Evolutionary conservation across 768 basidiomycete genomes (phyloP).

Genomic region (Mycena amicta): DNA sequence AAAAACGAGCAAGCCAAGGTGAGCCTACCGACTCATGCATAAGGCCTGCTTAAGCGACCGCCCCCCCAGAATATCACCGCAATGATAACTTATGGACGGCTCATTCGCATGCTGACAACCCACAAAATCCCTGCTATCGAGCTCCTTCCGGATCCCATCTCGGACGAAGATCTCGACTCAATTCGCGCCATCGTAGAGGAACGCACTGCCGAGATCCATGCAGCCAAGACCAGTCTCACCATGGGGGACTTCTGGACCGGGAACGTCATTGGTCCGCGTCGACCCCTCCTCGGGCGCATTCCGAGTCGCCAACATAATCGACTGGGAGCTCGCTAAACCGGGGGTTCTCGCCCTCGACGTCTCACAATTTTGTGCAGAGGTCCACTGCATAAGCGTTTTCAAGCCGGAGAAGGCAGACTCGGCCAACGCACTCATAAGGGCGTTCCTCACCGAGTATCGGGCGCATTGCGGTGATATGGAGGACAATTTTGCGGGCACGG

Average conservation of each 20-base stretch:
- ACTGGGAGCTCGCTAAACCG: slow-evolving; percentile 66
- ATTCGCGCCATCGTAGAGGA: slow-evolving; percentile 33
- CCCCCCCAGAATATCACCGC: slow-evolving; percentile 27
- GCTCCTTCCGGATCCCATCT: slow-evolving; percentile 39
- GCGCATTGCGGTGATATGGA: slow-evolving; percentile 8
- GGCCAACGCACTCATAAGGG: slow-evolving; percentile 37
- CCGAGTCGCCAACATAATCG: slow-evolving; percentile 51
- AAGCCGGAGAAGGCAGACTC: slow-evolving; percentile 40
- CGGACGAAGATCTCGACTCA: slow-evolving; percentile 34
- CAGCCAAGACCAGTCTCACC: not conserved
- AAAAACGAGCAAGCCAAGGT: slow-evolving; percentile 38
- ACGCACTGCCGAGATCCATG: slow-evolving; percentile 31
- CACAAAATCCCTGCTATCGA: slow-evolving; percentile 34
- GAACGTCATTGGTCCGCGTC: slow-evolving; percentile 54
- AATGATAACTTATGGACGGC: slow-evolving; percentile 45
- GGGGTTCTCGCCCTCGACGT: slow-evolving; percentile 62
- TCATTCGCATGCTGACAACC: slow-evolving; percentile 38
- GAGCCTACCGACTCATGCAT: too few species aligned
- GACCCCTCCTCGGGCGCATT: slow-evolving; percentile 31
- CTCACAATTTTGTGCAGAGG: slow-evolving; percentile 66
- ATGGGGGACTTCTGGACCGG: slow-evolving; percentile 81
- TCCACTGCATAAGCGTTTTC: slow-evolving; percentile 53
- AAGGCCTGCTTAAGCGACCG: too few species aligned
- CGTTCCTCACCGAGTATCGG: slow-evolving; percentile 51
- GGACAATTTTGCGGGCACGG: slow-evolving; percentile 7